Percentiles rank a stretch among this genome's conserved stretches.
Conservation (phyloP, 176 grass and related monocot genomes). For the Oryza meyeriana region DNA sequence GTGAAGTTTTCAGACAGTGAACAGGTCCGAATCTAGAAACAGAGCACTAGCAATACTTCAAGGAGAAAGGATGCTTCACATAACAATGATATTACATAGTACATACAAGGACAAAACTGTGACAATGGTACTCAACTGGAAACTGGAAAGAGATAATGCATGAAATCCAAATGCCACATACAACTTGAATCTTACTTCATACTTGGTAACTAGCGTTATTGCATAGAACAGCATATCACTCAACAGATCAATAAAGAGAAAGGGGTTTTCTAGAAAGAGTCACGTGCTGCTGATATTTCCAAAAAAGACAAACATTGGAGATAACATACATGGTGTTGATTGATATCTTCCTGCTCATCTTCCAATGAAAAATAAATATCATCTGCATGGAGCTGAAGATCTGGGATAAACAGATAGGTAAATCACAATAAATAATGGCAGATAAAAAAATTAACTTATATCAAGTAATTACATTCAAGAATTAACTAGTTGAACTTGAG, state of each 20-base stretch:
- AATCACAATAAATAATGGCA: neutral
- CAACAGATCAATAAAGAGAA: neutral
- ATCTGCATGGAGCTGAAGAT: conserved; percentile 93
- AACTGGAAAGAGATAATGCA: neutral
- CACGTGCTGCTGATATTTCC: neutral
- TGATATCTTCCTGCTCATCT: conserved; percentile 76
- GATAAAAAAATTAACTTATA: neutral
- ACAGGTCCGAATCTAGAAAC: neutral
- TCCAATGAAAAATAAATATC: conserved; percentile 96
- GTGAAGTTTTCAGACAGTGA: neutral
- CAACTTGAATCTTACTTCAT: conserved; percentile 1
- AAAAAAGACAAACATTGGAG: conserved; percentile 8
- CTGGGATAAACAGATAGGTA: conserved; percentile 47
- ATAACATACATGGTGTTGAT: conserved; percentile 74
- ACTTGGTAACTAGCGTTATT: neutral
- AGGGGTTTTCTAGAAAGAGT: neutral
- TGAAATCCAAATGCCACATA: neutral
- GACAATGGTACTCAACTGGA: neutral
- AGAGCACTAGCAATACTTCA: neutral
- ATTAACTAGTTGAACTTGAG: neutral
- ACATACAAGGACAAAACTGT: neutral
- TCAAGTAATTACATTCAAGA: neutral
- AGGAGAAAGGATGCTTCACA: conserved; percentile 1
- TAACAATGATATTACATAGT: neutral
- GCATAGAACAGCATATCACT: neutral